Percentiles rank a stretch among this genome's conserved stretches.
phyloP scores from a whole-genome alignment of 192 early-diverging fungal species.

The Glomus cerebriforme region DNA sequence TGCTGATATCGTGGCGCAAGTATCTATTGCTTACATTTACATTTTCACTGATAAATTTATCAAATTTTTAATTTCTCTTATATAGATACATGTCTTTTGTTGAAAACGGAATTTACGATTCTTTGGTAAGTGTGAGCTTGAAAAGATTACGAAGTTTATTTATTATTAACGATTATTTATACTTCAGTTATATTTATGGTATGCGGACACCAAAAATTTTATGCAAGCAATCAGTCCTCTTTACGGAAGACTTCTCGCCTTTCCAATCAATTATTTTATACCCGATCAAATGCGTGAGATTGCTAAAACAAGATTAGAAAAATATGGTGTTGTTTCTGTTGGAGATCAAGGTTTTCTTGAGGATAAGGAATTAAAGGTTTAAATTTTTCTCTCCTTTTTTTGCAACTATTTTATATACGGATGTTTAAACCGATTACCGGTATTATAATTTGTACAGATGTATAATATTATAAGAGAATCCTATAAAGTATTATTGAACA shows the following conservation, averaged over 20 bases:
- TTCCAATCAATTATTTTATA: slow-evolving; percentile 66
- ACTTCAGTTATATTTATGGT: slow-evolving; percentile 76
- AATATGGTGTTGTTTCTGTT: slow-evolving; percentile 47
- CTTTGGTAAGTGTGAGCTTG: neutral
- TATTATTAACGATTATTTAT: neutral
- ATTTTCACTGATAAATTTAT: neutral
- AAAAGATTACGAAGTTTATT: neutral
- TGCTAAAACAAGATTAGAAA: slow-evolving; percentile 66
- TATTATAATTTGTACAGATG: slow-evolving; percentile 53
- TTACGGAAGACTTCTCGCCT: slow-evolving; percentile 68
- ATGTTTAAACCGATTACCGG: slow-evolving; percentile 40
- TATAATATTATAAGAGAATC: slow-evolving; percentile 68
- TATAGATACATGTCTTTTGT: slow-evolving; percentile 4
- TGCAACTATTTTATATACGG: neutral
- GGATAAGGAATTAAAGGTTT: slow-evolving; percentile 37
- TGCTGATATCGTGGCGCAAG: slow-evolving; percentile 56
- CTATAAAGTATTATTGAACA: slow-evolving; percentile 66
- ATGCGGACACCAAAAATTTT: slow-evolving; percentile 81
- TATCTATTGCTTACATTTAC: neutral
- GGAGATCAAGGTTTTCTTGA: slow-evolving; percentile 32
- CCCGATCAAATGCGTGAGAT: slow-evolving; percentile 74
- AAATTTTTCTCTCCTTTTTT: neutral
- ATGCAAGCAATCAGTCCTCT: slow-evolving; percentile 70
- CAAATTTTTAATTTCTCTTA: neutral
- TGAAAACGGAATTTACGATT: neutral